Evolutionary conservation across 495 filamentous ascomycete genomes (phyloP).

Genomic region (Hypoxylon lienhwacheense): DNA sequence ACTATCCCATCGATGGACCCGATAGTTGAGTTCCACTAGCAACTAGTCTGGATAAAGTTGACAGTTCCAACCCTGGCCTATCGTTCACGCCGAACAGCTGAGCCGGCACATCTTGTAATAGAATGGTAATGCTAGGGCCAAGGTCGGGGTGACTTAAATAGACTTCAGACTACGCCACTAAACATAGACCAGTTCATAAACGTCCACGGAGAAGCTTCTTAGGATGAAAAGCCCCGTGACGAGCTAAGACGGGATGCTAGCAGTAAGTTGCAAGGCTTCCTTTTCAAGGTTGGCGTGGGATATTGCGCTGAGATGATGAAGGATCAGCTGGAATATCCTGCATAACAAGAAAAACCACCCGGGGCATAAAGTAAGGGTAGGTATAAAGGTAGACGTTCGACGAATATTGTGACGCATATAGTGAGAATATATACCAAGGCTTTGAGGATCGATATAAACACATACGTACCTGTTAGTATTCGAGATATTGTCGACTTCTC

Average conservation of each 20-base stretch:
- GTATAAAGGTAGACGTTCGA: no score
- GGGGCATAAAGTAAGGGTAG: no score
- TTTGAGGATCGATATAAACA: no score
- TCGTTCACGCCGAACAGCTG: neutral
- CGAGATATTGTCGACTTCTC: no score
- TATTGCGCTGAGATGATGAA: no score
- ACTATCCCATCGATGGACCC: constrained; percentile 11
- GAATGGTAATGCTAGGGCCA: neutral
- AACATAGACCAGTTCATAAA: neutral
- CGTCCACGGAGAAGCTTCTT: neutral
- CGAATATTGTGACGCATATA: no score
- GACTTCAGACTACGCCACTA: constrained; percentile 28
- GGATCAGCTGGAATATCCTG: neutral
- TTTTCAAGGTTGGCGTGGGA: neutral
- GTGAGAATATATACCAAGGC: no score
- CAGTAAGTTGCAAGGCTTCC: neutral
- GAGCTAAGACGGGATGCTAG: neutral
- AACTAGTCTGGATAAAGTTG: constrained; percentile 3
- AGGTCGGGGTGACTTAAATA: constrained; percentile 15
- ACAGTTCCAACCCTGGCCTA: neutral
- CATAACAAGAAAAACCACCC: no score
- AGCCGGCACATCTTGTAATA: neutral
- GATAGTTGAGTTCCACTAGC: constrained; percentile 19
- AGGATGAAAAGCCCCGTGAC: neutral
- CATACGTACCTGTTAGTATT: no score